Base-by-base conservation (phyloP, 2,329 filamentous ascomycete genomes). In the Canariomyces notabilis region DNA sequence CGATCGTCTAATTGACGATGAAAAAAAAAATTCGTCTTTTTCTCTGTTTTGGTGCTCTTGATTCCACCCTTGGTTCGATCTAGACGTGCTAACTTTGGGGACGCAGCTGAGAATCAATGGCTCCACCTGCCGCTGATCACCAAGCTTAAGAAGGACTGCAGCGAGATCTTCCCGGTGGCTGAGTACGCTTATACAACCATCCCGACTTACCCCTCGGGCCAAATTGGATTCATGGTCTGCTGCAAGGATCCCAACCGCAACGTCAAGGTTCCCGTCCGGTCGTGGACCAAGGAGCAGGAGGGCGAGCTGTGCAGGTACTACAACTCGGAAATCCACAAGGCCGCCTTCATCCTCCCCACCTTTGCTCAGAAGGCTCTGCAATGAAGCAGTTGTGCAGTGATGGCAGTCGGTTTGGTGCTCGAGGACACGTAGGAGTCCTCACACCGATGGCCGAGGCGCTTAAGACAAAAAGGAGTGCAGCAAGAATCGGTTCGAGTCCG, bases 161-260 rank as follows among this genome's bases (percentile, higher is more conserved):
- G 85, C 70, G 85, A 93, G 70, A 87, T 98, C 70, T 98, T 98
- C 84, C 90, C 93, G 56, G 87, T 88, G 54, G 93, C 87, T 68
- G 93, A 98, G 75, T 98, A 97, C 75, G 93, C 87, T 61, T 98
- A 96, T 81, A 97, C 91, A 64, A 97, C 91, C 62, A 98, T 98
- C 70, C 93, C 93, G 50, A 98, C 93, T 66, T 98, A 98, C 78
- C 93, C 93, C 57, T 95, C 89, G 47, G 93, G 93, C 67, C 93
- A 98, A 77, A 98, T 98, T 64, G 93, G 93, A 67, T 98, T 98
- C 84, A 96, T 98, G 90, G 88, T 98, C 66, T 97, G 93, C 83
- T 87, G 79, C 84, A 97, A 98, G 82, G 91, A 97, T 67, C 75
- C 82, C 67, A 82, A 72, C 65, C 81, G 83, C 68, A 80, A 98